Evolutionary conservation across 1,139 yeast species (phyloP), one percentile per base, ranked within the genome.

Genomic region (Yamadazyma mexicana): DNA sequence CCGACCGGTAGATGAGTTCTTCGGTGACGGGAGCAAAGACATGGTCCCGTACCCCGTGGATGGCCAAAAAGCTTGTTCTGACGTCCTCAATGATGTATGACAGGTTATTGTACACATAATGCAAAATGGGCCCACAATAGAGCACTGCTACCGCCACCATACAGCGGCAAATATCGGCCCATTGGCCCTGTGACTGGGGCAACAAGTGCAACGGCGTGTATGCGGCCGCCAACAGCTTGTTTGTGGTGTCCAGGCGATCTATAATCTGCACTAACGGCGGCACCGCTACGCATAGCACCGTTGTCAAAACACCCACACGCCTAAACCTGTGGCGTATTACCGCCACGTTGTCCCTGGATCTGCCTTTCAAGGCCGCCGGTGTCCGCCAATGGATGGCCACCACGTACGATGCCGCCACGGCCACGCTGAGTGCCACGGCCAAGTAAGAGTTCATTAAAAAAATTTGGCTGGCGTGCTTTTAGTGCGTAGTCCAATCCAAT

Each of bases 21-120:
- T 92, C 99, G 0, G 96, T 83, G 1, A 87, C 41, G 1, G 98
- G 98, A 0, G 95, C 98, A 46, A 87, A 72, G 0, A 87, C 42
- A 44, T 78, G 76, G 56, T 87, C 84, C 44, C 96, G 65, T 32
- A 83, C 38, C 2, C 87, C 86, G 48, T 69, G 64, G 1, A 79
- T 53, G 17, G 69, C 66, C 12, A 42, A 26, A 23, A 75, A 52
- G 37, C 62, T 61, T 3, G 45, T 47, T 20, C 23, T 14, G 50
- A 48, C 32, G 55, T 64, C 52, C 29, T 47, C 17, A 5, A 5
- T 14, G 7, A 20, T 7, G 14, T 17, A 28, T 6, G 8, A 10
- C 10, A 14, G 12, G 8, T n/a, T 12, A n/a, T 27, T 36, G 12
- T 12, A n/a, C 3, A 53, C 33, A 40, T 72, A 64, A 37, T 81